Base-by-base conservation (phyloP, 73 alveolate species). In the Paramecium sonneborni region DNA sequence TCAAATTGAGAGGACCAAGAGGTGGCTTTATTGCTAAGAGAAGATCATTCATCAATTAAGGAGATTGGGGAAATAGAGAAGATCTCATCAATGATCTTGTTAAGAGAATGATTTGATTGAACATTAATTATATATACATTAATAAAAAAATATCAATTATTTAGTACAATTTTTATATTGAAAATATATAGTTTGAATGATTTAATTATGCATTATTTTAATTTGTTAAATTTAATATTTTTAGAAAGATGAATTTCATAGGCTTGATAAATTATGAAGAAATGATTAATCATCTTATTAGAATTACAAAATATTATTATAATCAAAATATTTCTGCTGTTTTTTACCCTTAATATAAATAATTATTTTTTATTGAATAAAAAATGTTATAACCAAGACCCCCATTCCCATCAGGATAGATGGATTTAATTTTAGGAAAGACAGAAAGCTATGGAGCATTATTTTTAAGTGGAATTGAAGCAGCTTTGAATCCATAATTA, bases 11-110 rank as follows among this genome's bases (percentile, higher is more conserved):
- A 52, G 68, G 68, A 52, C 68, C 98, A 82, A 96, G 93, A 86
- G 97, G 97, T 86, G 99, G 99, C 46, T 94, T 95, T 95, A 93
- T 79, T 57, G 89, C 85, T 92, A 97, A 97, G 98, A 97, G 97
- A 93, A 95, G 93, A 82, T 95, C 98, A 46, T 97, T 82, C 96
- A 91, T 62, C 68, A 93, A 95, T 41, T 96, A 97, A 14, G 99
- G 99, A 34, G 98, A 93, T 94, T 97, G 97, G 97, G 99, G 99
- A 86, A 97, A 97, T 95, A 97, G 99, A 96, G 99, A 97, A 94
- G 97, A 90, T 92, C 96, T 79, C 87, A 97, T 97, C 95, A 96
- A 97, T 95, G 95, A 96, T 85, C 92, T 97, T 85, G 96, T 96
- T 93, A 92, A 93, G 94, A 94, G 96, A 85, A 97, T 97, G 99